Base-by-base conservation (phyloP, 495 filamentous ascomycete species). In the Penicillium taxi region DNA sequence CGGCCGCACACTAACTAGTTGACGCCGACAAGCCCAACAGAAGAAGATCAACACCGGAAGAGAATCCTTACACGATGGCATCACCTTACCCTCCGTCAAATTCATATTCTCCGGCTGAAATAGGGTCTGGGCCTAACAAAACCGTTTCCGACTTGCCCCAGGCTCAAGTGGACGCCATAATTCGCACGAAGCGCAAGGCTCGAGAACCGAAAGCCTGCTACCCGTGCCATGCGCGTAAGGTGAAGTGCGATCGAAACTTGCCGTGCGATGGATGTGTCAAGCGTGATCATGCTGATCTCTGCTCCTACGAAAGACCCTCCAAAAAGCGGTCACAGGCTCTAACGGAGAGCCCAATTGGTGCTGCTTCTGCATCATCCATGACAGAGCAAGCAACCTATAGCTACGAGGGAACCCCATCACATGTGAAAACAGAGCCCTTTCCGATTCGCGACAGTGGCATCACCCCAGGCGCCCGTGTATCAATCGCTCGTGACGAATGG, bases 221-320 rank as follows among this genome's bases (percentile, higher is more conserved):
- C 64, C 80, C 81, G 19, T 84, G 81, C 56, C 68, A 81, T 43
- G 77, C 80, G 55, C 68, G 81, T 15, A 85, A 85, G 47, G 81
- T 84, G 26, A 84, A 81, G 61, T 85, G 81, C 50, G 79, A 83
- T 56, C 80, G 81, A 47, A 78, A 81, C 37, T 66, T 77, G 29
- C 81, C 81, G 1, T 85, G 81, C 53, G 77, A 83, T 48, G 79
- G 81, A 23, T 85, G 81, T 48, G 72, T 82, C 45, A 83, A 82
- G 64, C 70, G 81, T 41, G 79, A 83, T 39, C 80, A 85, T 52
- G 71, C 78, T 6, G 72, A 78, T 52, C 66, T 85, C 20, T 85
- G 81, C 47, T 81, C 78, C 9, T 84, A 83, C 58, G 81, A 82
- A 53, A 77, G 78, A 1, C 81, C 82, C 41, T 68, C 73, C 12